Evolutionary conservation across 139 green algal genomes (phyloP).

Genomic region (Zygnema circumcarinatum): DNA sequence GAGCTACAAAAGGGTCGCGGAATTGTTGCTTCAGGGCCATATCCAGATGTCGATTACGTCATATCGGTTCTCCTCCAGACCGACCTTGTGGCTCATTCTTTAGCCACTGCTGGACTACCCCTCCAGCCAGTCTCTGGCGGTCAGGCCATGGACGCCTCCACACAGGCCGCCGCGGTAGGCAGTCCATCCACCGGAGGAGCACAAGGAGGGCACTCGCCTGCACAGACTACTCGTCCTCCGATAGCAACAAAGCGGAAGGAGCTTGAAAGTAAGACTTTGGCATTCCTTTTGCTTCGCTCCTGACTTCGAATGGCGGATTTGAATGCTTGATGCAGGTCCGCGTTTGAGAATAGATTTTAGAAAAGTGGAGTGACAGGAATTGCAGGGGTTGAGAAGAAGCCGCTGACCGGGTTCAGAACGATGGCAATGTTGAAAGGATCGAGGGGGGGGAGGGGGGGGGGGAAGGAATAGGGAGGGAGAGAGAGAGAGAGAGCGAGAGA

Average conservation of each 20-base stretch:
- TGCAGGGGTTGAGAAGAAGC: too few relatives aligned
- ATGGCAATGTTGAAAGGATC: too few relatives aligned
- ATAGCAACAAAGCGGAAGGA: background rate
- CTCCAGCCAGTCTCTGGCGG: background rate
- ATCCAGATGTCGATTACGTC: conserved; percentile 7
- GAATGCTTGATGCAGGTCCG: too few relatives aligned
- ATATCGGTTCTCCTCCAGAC: conserved; percentile 14
- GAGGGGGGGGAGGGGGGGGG: too few relatives aligned
- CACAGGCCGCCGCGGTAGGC: background rate
- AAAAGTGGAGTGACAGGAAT: too few relatives aligned
- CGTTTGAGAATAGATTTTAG: too few relatives aligned
- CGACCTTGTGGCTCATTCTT: background rate
- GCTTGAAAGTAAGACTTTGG: background rate
- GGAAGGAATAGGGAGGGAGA: too few relatives aligned
- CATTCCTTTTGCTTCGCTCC: background rate
- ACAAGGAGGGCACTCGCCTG: background rate
- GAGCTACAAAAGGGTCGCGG: background rate
- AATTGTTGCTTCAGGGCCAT: conserved; percentile 5
- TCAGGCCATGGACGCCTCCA: background rate
- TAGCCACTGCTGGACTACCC: background rate
- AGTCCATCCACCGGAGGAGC: background rate
- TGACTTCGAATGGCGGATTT: too few relatives aligned
- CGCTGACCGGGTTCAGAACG: too few relatives aligned
- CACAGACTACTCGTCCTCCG: background rate
- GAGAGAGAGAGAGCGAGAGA: too few relatives aligned